Evolutionary conservation across 768 basidiomycete genomes (phyloP), one percentile per base, ranked within the genome.

Genomic region (Suillus americanus): DNA sequence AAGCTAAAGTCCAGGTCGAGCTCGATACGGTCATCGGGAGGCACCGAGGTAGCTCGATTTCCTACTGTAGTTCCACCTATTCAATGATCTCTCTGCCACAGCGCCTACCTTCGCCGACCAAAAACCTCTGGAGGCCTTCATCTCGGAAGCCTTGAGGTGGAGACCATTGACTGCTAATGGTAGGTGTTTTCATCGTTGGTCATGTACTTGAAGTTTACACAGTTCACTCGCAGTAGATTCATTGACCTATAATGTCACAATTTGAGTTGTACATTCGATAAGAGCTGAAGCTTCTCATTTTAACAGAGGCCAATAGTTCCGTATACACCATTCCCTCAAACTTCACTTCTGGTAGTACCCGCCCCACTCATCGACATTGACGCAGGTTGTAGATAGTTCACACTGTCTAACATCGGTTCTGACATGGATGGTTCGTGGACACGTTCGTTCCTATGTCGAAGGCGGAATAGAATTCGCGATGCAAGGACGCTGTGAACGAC

Each of bases 61-160:
- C 55, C 28, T 28, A 13, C 28, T 53, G 8, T 14, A 40, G 9
- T 41, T 28, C 7, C 30, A 48, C 33, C 16, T 30, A 12, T n/a
- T 16, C 43, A 20, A 13, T 48, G 30, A 18, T 13, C 43, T 20
- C 23, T 6, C 13, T 4, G 20, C 50, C 40, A 1, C 37, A 78
- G 77, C 73, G 23, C 79, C 79, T 1, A 72, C 70, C 1, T 76
- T 78, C 45, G 71, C 67, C 1, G 78, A 79, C 62, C 51, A 63
- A 51, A 1, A 10, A 10, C 10, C 35, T 10, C 35, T 35, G 35
- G 9, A 35, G 9, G 35, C 35, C 7, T 35, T 35, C 35, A 35
- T 35, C 23, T 69, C 71, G 28, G 78, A 79, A 65, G 61, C 67
- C 0, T 73, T 71, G 67, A 65, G 78, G 10, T 77, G 77, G 76